These are phyloP conservation scores for Piromyces sp. DNA, from an alignment of 192 early-diverging fungal genomes.

Conservation along the genomic window DNA sequence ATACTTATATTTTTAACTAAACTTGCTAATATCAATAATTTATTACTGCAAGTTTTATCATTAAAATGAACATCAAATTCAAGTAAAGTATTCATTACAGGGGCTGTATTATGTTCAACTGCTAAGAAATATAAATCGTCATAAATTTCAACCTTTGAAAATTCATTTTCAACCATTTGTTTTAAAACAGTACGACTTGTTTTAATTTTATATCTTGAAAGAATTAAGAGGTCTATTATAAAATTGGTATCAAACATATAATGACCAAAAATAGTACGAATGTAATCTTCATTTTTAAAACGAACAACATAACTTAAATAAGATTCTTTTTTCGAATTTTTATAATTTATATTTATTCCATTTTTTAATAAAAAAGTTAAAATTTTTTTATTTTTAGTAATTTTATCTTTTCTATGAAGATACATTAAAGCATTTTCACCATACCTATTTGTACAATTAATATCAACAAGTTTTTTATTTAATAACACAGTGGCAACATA, in stretches of 20 bases:
- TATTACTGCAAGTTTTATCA: background rate
- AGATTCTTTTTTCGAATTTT: background rate
- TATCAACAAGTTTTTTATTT: background rate
- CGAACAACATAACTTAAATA: background rate
- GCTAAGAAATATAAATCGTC: background rate
- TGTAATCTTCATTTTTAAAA: background rate
- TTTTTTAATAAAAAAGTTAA: background rate
- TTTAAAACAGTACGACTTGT: background rate
- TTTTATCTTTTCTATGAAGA: background rate
- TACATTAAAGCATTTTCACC: background rate
- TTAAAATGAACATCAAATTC: background rate
- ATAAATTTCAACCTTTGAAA: background rate
- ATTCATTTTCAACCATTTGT: background rate
- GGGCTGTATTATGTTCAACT: background rate
- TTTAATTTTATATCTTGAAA: background rate
- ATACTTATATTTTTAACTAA: background rate
- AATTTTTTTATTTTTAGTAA: background rate
- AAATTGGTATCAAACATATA: background rate
- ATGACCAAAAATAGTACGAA: background rate
- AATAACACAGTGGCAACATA: background rate
- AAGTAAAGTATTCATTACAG: background rate
- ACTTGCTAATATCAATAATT: background rate
- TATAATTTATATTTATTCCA: background rate
- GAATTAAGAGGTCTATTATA: background rate
- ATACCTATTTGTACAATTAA: background rate